Evolutionary conservation across 345 rosid genomes (phyloP).

Genomic region (Hibiscus mutabilis): DNA sequence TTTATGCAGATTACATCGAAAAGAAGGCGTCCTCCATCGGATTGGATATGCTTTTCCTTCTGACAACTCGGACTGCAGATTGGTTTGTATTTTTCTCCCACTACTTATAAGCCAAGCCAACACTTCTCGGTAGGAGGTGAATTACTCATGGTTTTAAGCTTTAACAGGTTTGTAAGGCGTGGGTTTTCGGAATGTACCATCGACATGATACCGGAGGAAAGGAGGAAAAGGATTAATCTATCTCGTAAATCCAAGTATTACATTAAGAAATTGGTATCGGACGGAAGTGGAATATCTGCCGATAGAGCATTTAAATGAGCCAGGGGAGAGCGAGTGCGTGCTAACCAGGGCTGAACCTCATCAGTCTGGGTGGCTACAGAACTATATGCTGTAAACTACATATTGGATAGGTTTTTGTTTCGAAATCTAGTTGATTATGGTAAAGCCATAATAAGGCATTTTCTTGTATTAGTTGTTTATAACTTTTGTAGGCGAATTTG

Average conservation of each 20-base stretch:
- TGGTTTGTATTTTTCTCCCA: slow-evolving; percentile 42
- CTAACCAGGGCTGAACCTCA: neutral
- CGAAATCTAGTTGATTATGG: neutral
- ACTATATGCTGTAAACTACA: neutral
- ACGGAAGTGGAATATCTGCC: slow-evolving; percentile 57
- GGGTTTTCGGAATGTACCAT: slow-evolving; percentile 80
- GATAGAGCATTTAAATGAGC: slow-evolving; percentile 20
- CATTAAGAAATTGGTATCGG: slow-evolving; percentile 65
- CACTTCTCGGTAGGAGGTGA: neutral
- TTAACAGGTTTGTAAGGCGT: slow-evolving; percentile 62
- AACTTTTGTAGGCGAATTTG: neutral
- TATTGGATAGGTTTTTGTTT: neutral
- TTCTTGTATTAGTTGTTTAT: neutral
- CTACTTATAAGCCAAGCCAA: too few species aligned
- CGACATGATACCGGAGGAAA: slow-evolving; percentile 57
- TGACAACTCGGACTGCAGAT: slow-evolving; percentile 90
- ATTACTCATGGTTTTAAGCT: slow-evolving; percentile 12
- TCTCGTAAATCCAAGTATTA: slow-evolving; percentile 81
- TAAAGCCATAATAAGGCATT: neutral
- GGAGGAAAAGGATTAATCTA: slow-evolving; percentile 66
- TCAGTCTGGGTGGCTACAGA: neutral
- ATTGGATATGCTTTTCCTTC: slow-evolving; percentile 63
- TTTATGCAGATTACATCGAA: slow-evolving; percentile 68
- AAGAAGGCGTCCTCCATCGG: slow-evolving; percentile 79
- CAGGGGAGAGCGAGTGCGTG: neutral